A percentile compares a stretch with the other conserved stretches of the same genome.
These are phyloP conservation scores for Cyclocybe cylindracea DNA, from an alignment of 768 basidiomycete genomes.

Conservation along the genomic window DNA sequence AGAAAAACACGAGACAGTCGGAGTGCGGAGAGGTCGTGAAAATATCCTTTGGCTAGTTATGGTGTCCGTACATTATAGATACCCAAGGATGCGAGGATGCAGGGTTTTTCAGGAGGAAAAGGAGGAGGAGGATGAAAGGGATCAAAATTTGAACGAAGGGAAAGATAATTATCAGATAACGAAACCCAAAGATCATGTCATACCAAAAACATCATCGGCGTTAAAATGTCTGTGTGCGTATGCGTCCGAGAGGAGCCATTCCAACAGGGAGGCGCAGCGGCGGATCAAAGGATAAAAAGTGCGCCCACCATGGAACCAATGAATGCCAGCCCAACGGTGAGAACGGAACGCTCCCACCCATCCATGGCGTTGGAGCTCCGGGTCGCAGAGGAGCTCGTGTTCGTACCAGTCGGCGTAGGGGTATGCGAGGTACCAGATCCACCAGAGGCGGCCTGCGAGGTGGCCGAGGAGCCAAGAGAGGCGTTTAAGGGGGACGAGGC, in stretches of 20 bases:
- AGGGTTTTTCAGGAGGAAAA: no score
- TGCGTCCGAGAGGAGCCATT: not conserved
- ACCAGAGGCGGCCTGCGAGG: conserved; percentile 6
- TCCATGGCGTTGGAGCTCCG: conserved; percentile 3
- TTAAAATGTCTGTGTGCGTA: no score
- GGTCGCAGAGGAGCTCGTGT: conserved; percentile 10
- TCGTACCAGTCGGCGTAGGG: conserved; percentile 1
- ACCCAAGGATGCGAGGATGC: no score
- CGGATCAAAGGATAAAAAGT: conserved; percentile 24
- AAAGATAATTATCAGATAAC: no score
- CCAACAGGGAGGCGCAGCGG: not conserved
- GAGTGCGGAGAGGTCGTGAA: no score
- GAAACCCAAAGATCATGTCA: no score
- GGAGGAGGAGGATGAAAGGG: no score
- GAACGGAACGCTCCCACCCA: conserved; percentile 24
- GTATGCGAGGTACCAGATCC: conserved; percentile 2
- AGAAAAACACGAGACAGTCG: no score
- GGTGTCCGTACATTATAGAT: no score
- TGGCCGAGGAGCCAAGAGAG: conserved; percentile 5
- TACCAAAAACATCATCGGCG: no score
- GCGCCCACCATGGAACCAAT: conserved; percentile 24
- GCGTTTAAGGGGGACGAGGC: not conserved
- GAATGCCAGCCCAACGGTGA: conserved; percentile 25
- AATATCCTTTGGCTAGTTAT: no score
- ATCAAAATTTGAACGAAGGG: no score